Base-by-base conservation (phyloP, 2,329 filamentous ascomycete genomes). In the Clonostachys sp. region DNA sequence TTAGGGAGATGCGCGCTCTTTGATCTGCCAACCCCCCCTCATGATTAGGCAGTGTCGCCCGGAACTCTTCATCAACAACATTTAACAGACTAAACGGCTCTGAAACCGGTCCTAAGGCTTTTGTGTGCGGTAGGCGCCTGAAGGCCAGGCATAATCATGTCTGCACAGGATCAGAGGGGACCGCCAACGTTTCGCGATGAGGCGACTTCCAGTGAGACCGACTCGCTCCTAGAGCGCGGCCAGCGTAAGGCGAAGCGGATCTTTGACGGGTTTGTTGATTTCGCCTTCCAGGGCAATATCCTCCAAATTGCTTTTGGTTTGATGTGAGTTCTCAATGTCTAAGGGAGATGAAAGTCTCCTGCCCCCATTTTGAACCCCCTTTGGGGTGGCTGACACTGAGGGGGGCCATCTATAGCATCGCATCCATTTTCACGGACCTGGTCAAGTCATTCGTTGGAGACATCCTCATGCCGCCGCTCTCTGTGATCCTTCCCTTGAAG, bases 241-340 rank as follows among this genome's bases (percentile, higher is more conserved):
- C 67, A 73, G 51, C 63, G 70, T 46, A 68, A 67, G 46, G 75
- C 78, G 20, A 67, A 71, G 51, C 71, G 72, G 50, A 66, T 80
- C 48, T 83, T 79, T 71, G 69, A 78, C 34, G 83, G 82, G 38
- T 89, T 89, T 61, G 62, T 83, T 54, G 84, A 88, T 61, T 90
- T 89, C 63, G 85, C 84, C 1, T 78, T 88, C 46, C 80, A 86
- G 53, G 86, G 87, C 49, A 89, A 89, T 55, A 86, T 89, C 43
- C 74, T 90, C 24, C 83, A 89, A 62, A 86, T 90, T 50, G 86
- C 86, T 14, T 83, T 89, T 55, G 86, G 86, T 54, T 69, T 89
- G 53, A 89, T 90, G 84, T 87, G 59, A 62, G 73, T 42, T 33
- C 48, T n/a, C n/a, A n/a, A n/a, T 38, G 12, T 44, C 30, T 45